A percentile compares a stretch with the other conserved stretches of the same genome.
These are phyloP conservation scores for Annona squamosa DNA, from an alignment of 164 flowering plant genomes.

Conservation along the genomic window DNA sequence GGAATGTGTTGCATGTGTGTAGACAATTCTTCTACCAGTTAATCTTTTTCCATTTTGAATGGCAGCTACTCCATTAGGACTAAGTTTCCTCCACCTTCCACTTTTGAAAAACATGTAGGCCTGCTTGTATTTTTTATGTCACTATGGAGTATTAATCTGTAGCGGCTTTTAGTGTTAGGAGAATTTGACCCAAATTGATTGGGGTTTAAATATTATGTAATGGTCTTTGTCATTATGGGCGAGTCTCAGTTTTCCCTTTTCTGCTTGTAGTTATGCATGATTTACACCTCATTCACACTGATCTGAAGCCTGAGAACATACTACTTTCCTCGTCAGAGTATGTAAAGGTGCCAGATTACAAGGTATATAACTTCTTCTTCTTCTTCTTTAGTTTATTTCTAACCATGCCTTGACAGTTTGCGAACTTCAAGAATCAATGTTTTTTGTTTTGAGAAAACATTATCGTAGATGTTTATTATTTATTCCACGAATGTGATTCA, in stretches of 20 bases:
- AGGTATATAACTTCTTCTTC: constrained; percentile 31
- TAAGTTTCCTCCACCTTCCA: background rate
- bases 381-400: background rate
- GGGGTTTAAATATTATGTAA: background rate
- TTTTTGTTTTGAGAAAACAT: background rate
- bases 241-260: background rate
- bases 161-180: background rate
- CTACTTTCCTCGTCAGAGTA: constrained; percentile 76
- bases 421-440: background rate
- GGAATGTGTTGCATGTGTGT: constrained; percentile 99
- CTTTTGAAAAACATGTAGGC: background rate
- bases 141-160: background rate
- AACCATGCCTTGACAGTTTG: background rate
- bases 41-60: constrained; percentile 4
- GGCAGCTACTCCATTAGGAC: background rate
- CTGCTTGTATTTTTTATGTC: background rate
- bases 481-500: background rate
- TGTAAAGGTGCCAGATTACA: constrained; percentile 76
- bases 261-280: constrained; percentile 89
- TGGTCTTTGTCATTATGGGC: too few species aligned
- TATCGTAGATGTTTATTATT: background rate
- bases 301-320: constrained; percentile 93
- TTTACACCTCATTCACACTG: constrained; percentile 79
- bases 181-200: background rate
- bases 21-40: constrained; percentile 33